A percentile compares a stretch with the other conserved stretches of the same genome.
phyloP scores from a whole-genome alignment of 2,329 filamentous ascomycete genomes.

The Tolypocladium cylindrosporum region DNA sequence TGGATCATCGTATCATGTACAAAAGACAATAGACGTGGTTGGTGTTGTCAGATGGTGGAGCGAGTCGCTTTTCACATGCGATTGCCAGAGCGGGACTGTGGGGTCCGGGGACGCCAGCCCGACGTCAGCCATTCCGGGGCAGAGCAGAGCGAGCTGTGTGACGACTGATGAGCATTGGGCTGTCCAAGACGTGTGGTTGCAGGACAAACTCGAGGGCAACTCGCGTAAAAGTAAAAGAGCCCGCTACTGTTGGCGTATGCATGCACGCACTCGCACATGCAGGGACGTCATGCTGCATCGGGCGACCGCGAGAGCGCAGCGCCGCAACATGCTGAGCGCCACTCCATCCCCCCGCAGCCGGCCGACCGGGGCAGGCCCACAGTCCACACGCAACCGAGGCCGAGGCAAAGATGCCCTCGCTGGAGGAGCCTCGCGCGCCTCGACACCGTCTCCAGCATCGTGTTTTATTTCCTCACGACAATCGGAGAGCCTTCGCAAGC shows the following conservation, averaged over 20 bases:
- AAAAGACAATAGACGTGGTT: background rate
- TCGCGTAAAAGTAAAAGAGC: background rate
- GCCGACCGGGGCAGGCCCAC: conserved; percentile 1
- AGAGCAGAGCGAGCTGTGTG: background rate
- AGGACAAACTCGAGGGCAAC: background rate
- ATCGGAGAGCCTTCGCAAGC: background rate
- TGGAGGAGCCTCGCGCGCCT: background rate
- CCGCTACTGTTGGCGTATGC: background rate
- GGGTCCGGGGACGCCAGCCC: background rate
- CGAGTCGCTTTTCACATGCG: background rate
- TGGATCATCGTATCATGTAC: background rate
- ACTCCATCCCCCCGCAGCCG: background rate
- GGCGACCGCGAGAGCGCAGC: background rate
- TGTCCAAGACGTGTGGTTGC: background rate
- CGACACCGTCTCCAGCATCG: background rate
- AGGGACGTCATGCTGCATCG: background rate
- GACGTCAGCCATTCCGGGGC: background rate
- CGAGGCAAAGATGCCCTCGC: background rate
- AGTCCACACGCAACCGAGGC: conserved; percentile 1
- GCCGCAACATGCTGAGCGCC: background rate
- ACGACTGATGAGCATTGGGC: background rate
- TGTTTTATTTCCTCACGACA: background rate
- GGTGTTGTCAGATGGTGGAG: background rate
- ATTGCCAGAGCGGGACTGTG: background rate
- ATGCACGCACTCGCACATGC: no score